Evolutionary conservation across 345 rosid species (phyloP).

Genomic region (Eucalyptus cloeziana): DNA sequence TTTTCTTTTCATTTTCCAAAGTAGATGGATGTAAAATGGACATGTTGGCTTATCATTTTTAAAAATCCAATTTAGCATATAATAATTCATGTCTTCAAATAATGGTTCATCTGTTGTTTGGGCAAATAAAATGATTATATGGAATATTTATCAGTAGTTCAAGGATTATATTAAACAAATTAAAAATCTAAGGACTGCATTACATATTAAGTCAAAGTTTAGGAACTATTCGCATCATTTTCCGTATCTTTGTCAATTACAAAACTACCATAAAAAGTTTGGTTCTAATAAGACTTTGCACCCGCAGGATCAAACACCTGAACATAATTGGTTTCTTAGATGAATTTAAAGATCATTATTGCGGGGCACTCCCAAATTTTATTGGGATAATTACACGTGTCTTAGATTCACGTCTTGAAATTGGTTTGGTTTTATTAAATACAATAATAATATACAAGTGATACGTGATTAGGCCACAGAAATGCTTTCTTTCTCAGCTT

Average conservation of each 20-base stretch:
- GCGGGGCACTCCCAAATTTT: not conserved
- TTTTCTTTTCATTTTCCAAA: not conserved
- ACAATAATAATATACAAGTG: not conserved
- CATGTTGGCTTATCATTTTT: too few species aligned
- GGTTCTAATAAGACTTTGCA: not conserved
- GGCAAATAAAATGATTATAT: too few species aligned
- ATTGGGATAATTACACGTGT: not conserved
- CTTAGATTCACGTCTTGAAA: not conserved
- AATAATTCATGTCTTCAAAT: not conserved
- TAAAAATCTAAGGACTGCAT: too few species aligned
- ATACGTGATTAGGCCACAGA: not conserved
- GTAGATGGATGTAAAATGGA: not conserved
- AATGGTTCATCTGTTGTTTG: not conserved
- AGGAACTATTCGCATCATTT: too few species aligned
- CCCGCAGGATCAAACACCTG: not conserved
- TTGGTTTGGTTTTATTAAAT: not conserved
- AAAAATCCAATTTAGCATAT: too few species aligned
- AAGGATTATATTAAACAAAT: not conserved
- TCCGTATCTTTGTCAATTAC: not conserved
- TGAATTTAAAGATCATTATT: not conserved
- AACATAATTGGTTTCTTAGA: not conserved
- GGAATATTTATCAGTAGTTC: not conserved
- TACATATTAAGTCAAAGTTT: not conserved
- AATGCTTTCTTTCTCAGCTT: not conserved
- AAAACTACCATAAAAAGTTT: not conserved